Evolutionary conservation across 208 protist genomes (phyloP).

Genomic region (Leishmania guyanensis): DNA sequence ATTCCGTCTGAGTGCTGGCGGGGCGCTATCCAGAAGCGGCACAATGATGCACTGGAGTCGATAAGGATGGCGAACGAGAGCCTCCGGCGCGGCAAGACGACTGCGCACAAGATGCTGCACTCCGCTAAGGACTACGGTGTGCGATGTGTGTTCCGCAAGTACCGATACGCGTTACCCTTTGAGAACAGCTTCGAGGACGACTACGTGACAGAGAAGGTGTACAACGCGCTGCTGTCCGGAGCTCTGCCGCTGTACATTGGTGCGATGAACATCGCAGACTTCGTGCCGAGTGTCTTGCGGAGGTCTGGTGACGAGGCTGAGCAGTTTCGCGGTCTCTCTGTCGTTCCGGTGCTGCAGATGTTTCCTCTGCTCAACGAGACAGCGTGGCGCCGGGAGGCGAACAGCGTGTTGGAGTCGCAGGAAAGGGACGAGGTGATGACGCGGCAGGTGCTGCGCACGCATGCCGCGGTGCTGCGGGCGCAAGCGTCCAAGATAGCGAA

Average conservation of each 20-base stretch:
- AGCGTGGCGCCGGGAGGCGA: slow-evolving; percentile 13
- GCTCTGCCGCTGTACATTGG: slow-evolving; percentile 56
- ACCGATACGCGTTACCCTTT: slow-evolving; percentile 43
- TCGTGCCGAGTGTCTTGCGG: slow-evolving; percentile 22
- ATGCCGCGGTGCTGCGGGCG: slow-evolving; percentile 9
- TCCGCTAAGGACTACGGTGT: slow-evolving; percentile 9
- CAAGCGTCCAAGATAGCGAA: not conserved
- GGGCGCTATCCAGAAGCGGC: not conserved
- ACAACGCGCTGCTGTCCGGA: slow-evolving; percentile 52
- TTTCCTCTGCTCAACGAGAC: slow-evolving; percentile 27
- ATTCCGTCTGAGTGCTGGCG: not conserved
- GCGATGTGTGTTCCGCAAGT: slow-evolving; percentile 41
- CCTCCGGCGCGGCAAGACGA: not conserved
- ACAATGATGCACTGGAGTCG: not conserved
- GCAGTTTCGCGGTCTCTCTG: not conserved
- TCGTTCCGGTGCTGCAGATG: slow-evolving; percentile 17
- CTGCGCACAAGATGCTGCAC: slow-evolving; percentile 1
- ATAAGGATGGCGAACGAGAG: not conserved
- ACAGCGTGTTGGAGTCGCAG: slow-evolving; percentile 1
- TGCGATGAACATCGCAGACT: slow-evolving; percentile 44
- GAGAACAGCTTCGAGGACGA: slow-evolving; percentile 61
- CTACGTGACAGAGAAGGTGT: slow-evolving; percentile 80
- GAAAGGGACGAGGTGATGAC: slow-evolving; percentile 12
- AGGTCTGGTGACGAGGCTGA: not conserved
- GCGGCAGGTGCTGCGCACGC: slow-evolving; percentile 1